Base-by-base conservation (phyloP, 768 basidiomycete species). In the Amanita subjunquillea region DNA sequence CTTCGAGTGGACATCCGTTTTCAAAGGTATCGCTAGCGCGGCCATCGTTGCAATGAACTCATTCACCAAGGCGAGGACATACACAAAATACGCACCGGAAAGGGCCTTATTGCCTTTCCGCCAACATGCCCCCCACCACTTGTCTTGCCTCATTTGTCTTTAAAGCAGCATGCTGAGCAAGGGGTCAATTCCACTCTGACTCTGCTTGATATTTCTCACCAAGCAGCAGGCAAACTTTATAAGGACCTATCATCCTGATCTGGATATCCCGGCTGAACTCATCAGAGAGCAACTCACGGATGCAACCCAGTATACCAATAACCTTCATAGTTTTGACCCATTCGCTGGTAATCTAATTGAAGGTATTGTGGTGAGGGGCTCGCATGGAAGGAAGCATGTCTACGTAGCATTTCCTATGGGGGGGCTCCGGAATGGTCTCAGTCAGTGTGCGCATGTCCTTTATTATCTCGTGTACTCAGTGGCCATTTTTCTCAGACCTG, bases 191-290 rank as follows among this genome's bases (percentile, higher is more conserved):
- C 17, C n/a, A 45, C 32, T 27, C 27, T 37, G 30, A 32, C 50
- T 53, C 44, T 1, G 9, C 22, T 23, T 54, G 8, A 20, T 20
- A 29, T 34, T 9, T 55, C 44, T 48, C 41, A 47, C 43, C 34
- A 39, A 44, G 54, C 15, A 22, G 32, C 54, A 91, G 88, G 76
- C 84, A 12, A 80, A 82, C 51, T 88, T 87, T 58, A 70, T 90
- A 44, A 79, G 84, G 42, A 82, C 79, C 3, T 75, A 77, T 63
- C 74, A 84, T 50, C 86, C 88, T 1, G 87, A 90, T 55, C 72
- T 84, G 13, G 85, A 89, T 54, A 70, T 91, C n/a, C 69, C 85
- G 6, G 67, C 76, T n/a, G 81, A 87, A 38, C 66, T 91, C 22
- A 72, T 91, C 42, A 65, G 77, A 48, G 75, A 78, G 25, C 72